A percentile compares a stretch with the other conserved stretches of the same genome.
Evolutionary conservation across 371 early-diverging fungal species (phyloP).

Genomic region (Apophysomyces variabilis): DNA sequence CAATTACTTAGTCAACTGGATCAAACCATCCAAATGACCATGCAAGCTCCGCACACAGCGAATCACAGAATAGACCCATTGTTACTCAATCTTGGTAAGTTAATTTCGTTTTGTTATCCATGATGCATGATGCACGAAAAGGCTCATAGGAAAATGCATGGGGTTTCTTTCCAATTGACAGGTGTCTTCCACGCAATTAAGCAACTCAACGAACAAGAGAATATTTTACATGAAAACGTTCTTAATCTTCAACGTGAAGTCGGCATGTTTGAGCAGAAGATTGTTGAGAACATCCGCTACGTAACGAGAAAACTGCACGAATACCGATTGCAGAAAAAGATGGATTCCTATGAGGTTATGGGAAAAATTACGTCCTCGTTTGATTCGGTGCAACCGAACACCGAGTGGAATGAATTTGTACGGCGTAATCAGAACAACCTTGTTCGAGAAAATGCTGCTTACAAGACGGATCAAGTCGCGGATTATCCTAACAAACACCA

Average conservation of each 20-base stretch:
- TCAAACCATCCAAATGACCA: constrained; percentile 25
- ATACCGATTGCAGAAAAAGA: constrained; percentile 35
- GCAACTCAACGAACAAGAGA: constrained; percentile 43
- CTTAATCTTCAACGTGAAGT: constrained; percentile 47
- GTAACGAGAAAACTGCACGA: constrained; percentile 36
- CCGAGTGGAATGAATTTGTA: constrained; percentile 53
- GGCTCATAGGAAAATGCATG: no score
- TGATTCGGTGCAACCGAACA: constrained; percentile 27
- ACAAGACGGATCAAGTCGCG: constrained; percentile 42
- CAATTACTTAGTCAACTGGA: constrained; percentile 31
- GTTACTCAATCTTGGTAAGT: constrained; percentile 39
- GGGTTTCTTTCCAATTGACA: background rate
- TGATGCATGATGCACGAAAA: no score
- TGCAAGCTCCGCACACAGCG: constrained; percentile 32
- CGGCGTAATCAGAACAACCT: constrained; percentile 39
- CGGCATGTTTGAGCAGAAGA: constrained; percentile 42
- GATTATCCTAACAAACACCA: constrained; percentile 48
- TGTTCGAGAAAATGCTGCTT: constrained; percentile 43
- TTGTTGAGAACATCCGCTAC: constrained; percentile 38
- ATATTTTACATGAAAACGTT: constrained; percentile 45
- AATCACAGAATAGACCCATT: constrained; percentile 40
- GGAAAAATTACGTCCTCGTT: constrained; percentile 32
- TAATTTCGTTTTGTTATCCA: background rate
- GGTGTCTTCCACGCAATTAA: constrained; percentile 37
- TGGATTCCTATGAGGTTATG: constrained; percentile 32